phyloP scores from a whole-genome alignment of 2,329 filamentous ascomycete species.

The Dothideomycetes sp. region DNA sequence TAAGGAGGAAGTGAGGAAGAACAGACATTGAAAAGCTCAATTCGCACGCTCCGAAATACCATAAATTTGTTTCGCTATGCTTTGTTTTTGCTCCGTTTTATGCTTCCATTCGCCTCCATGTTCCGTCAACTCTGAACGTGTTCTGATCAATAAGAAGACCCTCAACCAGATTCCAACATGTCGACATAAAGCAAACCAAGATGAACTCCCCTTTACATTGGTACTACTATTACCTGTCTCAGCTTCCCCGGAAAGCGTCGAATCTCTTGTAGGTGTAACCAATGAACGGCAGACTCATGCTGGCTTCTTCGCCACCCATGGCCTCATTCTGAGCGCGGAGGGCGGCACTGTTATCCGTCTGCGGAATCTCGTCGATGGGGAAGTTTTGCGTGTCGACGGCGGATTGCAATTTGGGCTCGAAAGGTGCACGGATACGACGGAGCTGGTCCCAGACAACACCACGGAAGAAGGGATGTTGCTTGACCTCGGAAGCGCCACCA shows the following conservation, averaged over 20 bases:
- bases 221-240: constrained; percentile 14
- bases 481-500: constrained; percentile 82
- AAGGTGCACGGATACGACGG: constrained; percentile 85
- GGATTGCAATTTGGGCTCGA: constrained; percentile 85
- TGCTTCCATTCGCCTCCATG: not conserved
- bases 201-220: not conserved
- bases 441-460: constrained; percentile 92
- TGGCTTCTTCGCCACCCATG: constrained; percentile 71
- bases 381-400: constrained; percentile 98
- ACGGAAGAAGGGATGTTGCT: constrained; percentile 89
- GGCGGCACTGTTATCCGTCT: constrained; percentile 84
- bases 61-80: not conserved
- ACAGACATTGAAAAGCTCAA: no score
- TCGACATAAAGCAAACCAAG: not conserved
- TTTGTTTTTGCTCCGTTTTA: not conserved
- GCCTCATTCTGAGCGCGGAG: constrained; percentile 75
- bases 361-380: constrained; percentile 96
- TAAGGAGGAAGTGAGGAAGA: no score
- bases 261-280: constrained; percentile 98
- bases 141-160: no score
- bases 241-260: constrained; percentile 48
- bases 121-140: no score
- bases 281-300: constrained; percentile 93
- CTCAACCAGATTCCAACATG: not conserved
- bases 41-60: no score